Conservation (phyloP, 208 protist genomes). For the Wallacemonas rigidus region DNA sequence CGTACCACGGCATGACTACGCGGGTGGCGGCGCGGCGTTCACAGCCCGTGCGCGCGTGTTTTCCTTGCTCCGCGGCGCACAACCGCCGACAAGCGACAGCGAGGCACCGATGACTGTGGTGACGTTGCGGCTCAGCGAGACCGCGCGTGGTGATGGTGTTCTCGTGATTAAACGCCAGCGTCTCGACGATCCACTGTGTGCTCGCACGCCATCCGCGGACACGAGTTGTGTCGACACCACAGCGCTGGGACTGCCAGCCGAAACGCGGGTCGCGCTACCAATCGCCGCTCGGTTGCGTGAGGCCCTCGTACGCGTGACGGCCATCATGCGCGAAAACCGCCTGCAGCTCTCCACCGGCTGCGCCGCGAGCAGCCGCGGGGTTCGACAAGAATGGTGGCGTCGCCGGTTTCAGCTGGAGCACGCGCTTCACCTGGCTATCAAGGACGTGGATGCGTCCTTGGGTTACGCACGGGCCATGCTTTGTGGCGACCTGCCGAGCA, state of each 20-base stretch:
- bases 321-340: constrained; percentile 26
- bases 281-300: constrained; percentile 14
- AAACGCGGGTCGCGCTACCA: not conserved
- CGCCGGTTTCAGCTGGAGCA: constrained; percentile 30
- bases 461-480: constrained; percentile 35
- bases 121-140: not conserved
- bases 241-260: not conserved
- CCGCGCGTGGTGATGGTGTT: not conserved
- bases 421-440: constrained; percentile 25
- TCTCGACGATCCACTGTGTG: constrained; percentile 1
- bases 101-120: not conserved
- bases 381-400: constrained; percentile 37
- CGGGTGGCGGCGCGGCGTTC: not conserved
- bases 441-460: constrained; percentile 33
- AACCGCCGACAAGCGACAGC: not conserved
- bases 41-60: not conserved
- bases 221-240: not conserved
- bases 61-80: not conserved
- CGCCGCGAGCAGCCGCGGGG: not conserved
- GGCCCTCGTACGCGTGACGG: constrained; percentile 19
- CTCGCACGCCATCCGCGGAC: no score
- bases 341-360: constrained; percentile 27
- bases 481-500: constrained; percentile 32
- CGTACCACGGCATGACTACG: not conserved
- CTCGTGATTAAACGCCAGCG: constrained; percentile 4